Evolutionary conservation across 164 flowering plant species (phyloP).

Genomic region (Chloranthus sessilifolius): DNA sequence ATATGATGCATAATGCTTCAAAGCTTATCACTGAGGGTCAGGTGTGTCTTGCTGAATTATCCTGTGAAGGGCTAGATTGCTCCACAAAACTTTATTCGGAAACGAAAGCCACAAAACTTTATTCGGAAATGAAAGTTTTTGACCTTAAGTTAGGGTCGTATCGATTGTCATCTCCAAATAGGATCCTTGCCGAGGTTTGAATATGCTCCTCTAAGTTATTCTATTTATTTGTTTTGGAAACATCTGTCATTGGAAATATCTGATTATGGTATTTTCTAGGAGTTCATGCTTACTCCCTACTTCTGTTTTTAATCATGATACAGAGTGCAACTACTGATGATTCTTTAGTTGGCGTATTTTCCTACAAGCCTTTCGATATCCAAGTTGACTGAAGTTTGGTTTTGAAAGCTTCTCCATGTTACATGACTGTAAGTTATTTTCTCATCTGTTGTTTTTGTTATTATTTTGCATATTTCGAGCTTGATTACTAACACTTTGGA

Average conservation of each 20-base stretch:
- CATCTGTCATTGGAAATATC: too few relatives aligned
- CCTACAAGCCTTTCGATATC: slow-evolving; percentile 84
- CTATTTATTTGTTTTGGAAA: background rate
- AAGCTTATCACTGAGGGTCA: slow-evolving; percentile 53
- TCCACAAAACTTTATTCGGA: slow-evolving; percentile 68
- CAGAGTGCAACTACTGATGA: slow-evolving; percentile 81
- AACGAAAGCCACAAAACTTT: slow-evolving; percentile 70
- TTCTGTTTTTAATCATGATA: too few relatives aligned
- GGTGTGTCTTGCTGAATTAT: slow-evolving; percentile 75
- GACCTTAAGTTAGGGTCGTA: slow-evolving; percentile 85
- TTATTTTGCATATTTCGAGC: background rate
- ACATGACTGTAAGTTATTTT: slow-evolving; percentile 68
- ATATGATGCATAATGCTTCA: slow-evolving; percentile 92
- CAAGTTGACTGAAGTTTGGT: slow-evolving; percentile 92
- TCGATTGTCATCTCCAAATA: slow-evolving; percentile 76
- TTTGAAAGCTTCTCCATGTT: slow-evolving; percentile 96
- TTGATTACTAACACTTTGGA: slow-evolving; percentile 18
- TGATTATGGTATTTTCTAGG: too few relatives aligned
- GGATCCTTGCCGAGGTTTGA: slow-evolving; percentile 85
- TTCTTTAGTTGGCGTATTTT: slow-evolving; percentile 78
- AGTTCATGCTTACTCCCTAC: background rate
- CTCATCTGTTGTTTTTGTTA: slow-evolving; percentile 5
- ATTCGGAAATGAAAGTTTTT: slow-evolving; percentile 76
- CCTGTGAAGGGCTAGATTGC: slow-evolving; percentile 82
- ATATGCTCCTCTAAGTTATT: background rate